Evolutionary conservation across 805 yeast species (phyloP).

Genomic region (Maudiozyma saulgeensis): DNA sequence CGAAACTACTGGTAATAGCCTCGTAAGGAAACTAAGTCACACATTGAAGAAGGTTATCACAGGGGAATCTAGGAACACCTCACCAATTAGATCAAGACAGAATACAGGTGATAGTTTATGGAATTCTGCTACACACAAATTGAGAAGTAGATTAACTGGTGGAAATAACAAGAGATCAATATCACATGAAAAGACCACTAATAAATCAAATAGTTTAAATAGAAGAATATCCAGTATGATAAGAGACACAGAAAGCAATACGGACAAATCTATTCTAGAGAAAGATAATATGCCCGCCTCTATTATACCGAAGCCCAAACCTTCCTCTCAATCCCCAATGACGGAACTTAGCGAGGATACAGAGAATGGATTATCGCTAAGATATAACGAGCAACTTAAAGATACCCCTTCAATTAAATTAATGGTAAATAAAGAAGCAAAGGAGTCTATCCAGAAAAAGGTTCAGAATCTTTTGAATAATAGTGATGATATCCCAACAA

Average conservation of each 20-base stretch:
- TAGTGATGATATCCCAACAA: constrained; percentile 11
- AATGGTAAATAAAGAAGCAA: constrained; percentile 3
- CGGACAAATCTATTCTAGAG: neutral
- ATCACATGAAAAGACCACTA: constrained; percentile 2
- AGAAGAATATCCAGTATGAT: neutral
- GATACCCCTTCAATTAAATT: constrained; percentile 6
- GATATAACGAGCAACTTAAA: neutral
- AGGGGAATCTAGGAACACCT: constrained; percentile 11
- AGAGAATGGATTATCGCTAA: too few relatives aligned
- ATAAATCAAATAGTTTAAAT: neutral
- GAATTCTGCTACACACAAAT: constrained; percentile 11
- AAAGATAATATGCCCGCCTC: neutral
- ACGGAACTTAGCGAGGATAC: too few relatives aligned
- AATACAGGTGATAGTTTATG: constrained; percentile 21
- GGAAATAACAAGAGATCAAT: constrained; percentile 3
- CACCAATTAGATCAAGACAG: constrained; percentile 19
- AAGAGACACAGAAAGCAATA: neutral
- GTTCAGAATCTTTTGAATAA: constrained; percentile 40
- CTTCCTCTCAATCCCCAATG: too few relatives aligned
- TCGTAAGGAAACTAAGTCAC: constrained; percentile 10
- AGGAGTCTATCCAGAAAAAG: constrained; percentile 43
- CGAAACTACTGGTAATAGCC: constrained; percentile 13
- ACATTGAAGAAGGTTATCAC: constrained; percentile 16
- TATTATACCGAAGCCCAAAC: neutral
- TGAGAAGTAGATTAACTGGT: constrained; percentile 12